Evolutionary conservation across 306 rosid genomes (phyloP).

Genomic region (Sesbania bispinosa): DNA sequence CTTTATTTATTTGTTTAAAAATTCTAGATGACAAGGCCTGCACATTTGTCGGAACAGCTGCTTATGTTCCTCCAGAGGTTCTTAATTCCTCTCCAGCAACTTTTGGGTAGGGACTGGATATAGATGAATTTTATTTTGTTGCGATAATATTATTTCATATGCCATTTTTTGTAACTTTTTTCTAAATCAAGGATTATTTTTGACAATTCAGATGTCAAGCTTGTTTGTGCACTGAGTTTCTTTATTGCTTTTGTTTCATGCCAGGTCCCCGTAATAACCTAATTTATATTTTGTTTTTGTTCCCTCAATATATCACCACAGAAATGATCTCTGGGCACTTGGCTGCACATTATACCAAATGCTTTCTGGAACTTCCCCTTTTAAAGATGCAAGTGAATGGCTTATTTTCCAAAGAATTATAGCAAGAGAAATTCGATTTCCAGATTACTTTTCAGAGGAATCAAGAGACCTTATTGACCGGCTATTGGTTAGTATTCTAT

Average conservation of each 20-base stretch:
- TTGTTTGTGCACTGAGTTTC: not conserved
- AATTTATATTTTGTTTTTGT: constrained; percentile 21
- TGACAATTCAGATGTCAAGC: not conserved
- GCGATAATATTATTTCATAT: constrained; percentile 14
- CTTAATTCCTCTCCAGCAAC: constrained; percentile 99
- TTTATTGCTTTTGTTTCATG: constrained; percentile 14
- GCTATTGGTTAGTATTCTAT: constrained; percentile 64
- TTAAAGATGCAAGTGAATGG: constrained; percentile 98
- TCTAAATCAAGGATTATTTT: not conserved
- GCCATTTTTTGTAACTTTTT: not conserved
- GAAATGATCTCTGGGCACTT: constrained; percentile 99
- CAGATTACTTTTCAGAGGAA: constrained; percentile 78
- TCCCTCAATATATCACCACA: constrained; percentile 40
- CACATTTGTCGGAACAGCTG: constrained; percentile 99
- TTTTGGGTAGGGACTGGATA: constrained; percentile 62
- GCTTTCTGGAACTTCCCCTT: constrained; percentile 99
- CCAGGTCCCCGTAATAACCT: constrained; percentile 21
- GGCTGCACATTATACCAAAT: constrained; percentile 99
- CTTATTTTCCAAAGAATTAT: constrained; percentile 97
- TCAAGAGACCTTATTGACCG: constrained; percentile 83
- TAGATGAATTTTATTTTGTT: not conserved
- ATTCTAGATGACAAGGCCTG: constrained; percentile 91
- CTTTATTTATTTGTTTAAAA: constrained; percentile 7
- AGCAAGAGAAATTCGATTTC: constrained; percentile 94
- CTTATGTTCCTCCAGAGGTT: constrained; percentile 99